phyloP scores from a whole-genome alignment of 805 yeast species.

The Candida boleticola region DNA sequence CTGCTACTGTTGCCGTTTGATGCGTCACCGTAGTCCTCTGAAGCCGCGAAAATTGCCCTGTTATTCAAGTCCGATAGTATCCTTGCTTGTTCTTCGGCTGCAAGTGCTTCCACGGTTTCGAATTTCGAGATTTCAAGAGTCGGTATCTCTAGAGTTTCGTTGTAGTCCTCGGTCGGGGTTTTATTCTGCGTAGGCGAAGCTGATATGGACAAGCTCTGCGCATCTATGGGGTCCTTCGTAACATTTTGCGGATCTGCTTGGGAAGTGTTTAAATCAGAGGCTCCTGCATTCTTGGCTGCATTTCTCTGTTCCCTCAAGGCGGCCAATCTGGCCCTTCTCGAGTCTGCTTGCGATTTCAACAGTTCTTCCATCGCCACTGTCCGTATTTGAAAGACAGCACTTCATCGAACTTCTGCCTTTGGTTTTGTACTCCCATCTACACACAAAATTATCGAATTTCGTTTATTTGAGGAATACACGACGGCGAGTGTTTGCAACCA shows the following conservation, averaged over 20 bases:
- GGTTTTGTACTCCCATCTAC: too few species aligned
- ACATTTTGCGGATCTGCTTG: too few species aligned
- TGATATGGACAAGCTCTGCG: too few species aligned
- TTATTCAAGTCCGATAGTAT: conserved; percentile 16
- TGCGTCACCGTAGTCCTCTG: background rate
- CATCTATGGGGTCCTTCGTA: too few species aligned
- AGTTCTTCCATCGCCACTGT: conserved; percentile 2
- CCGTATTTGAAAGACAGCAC: too few species aligned
- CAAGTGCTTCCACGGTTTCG: conserved; percentile 29
- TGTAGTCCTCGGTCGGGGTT: background rate
- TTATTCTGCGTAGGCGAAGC: conserved; percentile 1
- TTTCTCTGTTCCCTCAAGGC: conserved; percentile 12
- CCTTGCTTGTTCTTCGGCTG: conserved; percentile 21
- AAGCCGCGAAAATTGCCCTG: conserved; percentile 12
- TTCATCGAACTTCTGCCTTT: too few species aligned
- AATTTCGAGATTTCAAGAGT: conserved; percentile 10
- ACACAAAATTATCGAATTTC: too few species aligned
- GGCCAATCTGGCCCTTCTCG: conserved; percentile 19
- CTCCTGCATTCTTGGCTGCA: background rate
- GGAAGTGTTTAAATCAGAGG: too few species aligned
- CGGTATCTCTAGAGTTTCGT: conserved; percentile 2
- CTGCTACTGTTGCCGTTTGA: background rate
- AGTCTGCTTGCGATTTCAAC: conserved; percentile 8
- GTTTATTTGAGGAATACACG: too few species aligned
- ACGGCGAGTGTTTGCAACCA: too few species aligned